Conservation (phyloP, 805 yeast species). For the Suhomyces sp. region DNA sequence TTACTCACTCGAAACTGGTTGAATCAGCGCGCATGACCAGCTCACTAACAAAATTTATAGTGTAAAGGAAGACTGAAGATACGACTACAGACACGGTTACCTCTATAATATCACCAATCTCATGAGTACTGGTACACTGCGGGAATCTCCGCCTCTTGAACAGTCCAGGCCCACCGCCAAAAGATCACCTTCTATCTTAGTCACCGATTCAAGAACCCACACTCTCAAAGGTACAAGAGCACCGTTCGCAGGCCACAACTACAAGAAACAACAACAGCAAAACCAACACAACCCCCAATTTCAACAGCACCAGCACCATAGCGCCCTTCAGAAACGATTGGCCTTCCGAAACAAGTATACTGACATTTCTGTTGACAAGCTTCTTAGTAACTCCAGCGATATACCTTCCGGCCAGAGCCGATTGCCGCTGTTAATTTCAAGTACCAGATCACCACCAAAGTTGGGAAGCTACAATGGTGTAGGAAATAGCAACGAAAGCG, state of each 20-base stretch:
- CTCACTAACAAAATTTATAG: not conserved
- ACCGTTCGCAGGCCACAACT: slow-evolving; percentile 73
- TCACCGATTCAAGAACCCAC: slow-evolving; percentile 76
- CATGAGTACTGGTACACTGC: slow-evolving; percentile 3
- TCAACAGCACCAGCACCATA: slow-evolving; percentile 19
- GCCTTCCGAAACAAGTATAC: slow-evolving; percentile 53
- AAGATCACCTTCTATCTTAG: slow-evolving; percentile 89
- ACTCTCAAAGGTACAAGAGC: slow-evolving; percentile 55
- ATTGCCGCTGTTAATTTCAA: slow-evolving; percentile 28
- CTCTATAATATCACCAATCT: not conserved
- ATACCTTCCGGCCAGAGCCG: slow-evolving; percentile 78
- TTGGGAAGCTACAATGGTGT: not conserved
- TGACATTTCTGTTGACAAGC: slow-evolving; percentile 76
- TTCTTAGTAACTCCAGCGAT: slow-evolving; percentile 75
- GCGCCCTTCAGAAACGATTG: slow-evolving; percentile 26
- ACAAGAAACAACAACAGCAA: slow-evolving; percentile 35
- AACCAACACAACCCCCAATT: slow-evolving; percentile 16
- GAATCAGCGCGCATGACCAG: no score
- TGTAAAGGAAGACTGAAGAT: no score
- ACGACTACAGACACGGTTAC: no score
- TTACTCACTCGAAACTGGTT: no score
- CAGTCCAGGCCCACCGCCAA: slow-evolving; percentile 61
- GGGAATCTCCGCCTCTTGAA: not conserved
- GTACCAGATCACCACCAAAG: slow-evolving; percentile 11
- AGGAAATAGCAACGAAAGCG: not conserved